Conservation (phyloP, 202 grass and related monocot genomes). For the Zoysia matrella region DNA sequence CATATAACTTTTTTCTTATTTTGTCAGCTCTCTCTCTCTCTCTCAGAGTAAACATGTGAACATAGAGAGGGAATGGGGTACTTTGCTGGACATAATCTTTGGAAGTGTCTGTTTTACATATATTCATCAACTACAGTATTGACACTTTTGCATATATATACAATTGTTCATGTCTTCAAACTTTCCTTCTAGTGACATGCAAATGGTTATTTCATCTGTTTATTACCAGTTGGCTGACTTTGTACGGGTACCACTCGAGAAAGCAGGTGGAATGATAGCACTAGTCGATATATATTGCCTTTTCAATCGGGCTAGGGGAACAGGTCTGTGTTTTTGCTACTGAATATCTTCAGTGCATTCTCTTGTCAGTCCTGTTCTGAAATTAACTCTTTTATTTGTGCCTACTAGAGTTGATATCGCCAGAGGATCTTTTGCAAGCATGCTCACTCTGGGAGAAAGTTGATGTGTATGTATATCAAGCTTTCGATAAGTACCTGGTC, state of each 20-base stretch:
- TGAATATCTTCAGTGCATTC: slow-evolving; percentile 32
- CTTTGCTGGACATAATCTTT: background rate
- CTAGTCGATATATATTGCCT: slow-evolving; percentile 93
- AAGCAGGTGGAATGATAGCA: slow-evolving; percentile 93
- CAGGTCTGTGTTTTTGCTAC: slow-evolving; percentile 57
- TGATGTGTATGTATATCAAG: slow-evolving; percentile 84
- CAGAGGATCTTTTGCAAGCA: slow-evolving; percentile 97
- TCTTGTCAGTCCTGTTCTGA: slow-evolving; percentile 35
- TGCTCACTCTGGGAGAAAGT: slow-evolving; percentile 99
- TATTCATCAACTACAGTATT: background rate
- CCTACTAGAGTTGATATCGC: slow-evolving; percentile 86
- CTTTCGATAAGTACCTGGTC: slow-evolving; percentile 41
- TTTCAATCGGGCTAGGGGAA: slow-evolving; percentile 96
- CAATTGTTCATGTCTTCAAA: slow-evolving; percentile 8
- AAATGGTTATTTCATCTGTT: slow-evolving; percentile 12
- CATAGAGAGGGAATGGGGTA: background rate
- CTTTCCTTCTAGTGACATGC: slow-evolving; percentile 23
- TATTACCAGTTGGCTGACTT: slow-evolving; percentile 84
- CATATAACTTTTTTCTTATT: background rate
- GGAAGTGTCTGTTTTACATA: background rate
- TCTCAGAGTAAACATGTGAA: background rate
- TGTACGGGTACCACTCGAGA: slow-evolving; percentile 86
- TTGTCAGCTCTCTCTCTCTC: background rate
- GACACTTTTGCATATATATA: background rate
- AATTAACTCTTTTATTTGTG: slow-evolving; percentile 38